These are phyloP conservation scores for Bacidia gigantensis DNA, from an alignment of 495 filamentous ascomycete genomes.

Conservation along the genomic window DNA sequence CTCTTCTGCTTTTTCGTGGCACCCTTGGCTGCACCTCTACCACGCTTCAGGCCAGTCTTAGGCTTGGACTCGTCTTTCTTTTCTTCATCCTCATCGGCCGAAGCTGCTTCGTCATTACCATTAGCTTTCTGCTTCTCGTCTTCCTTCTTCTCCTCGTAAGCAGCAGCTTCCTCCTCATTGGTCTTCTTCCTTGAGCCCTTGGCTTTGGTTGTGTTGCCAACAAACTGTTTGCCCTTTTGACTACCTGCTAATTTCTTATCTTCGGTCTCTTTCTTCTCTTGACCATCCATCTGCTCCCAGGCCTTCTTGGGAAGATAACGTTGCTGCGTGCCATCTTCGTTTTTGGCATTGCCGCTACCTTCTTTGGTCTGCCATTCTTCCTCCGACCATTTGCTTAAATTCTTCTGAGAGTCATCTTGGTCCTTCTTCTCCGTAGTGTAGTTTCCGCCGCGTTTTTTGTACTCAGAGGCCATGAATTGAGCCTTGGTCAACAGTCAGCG, in stretches of 20 bases:
- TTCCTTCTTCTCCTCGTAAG: slow-evolving; percentile 15
- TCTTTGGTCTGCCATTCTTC: slow-evolving; percentile 41
- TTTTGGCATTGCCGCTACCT: slow-evolving; percentile 29
- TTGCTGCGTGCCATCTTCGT: slow-evolving; percentile 32
- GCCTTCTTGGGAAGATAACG: slow-evolving; percentile 36
- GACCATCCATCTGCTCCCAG: slow-evolving; percentile 34
- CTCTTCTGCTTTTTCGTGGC: slow-evolving; percentile 22
- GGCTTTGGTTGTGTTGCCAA: slow-evolving; percentile 29
- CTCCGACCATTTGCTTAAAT: slow-evolving; percentile 32
- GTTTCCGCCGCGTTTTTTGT: slow-evolving; percentile 36
- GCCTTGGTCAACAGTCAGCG: too few relatives aligned
- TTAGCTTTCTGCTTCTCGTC: slow-evolving; percentile 16
- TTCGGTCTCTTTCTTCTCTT: slow-evolving; percentile 32
- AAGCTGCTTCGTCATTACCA: slow-evolving; percentile 11
- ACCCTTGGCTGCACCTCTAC: neutral
- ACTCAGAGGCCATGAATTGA: slow-evolving; percentile 37
- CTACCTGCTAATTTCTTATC: slow-evolving; percentile 29
- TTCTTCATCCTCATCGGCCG: slow-evolving; percentile 14
- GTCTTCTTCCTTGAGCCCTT: slow-evolving; percentile 26
- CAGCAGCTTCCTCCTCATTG: neutral
- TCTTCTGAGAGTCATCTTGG: slow-evolving; percentile 28
- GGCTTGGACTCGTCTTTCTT: slow-evolving; percentile 17
- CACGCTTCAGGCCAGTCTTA: slow-evolving; percentile 21
- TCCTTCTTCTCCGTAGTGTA: slow-evolving; percentile 33
- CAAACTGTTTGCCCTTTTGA: slow-evolving; percentile 33